A percentile compares a stretch with the other conserved stretches of the same genome.
Conservation (phyloP, 805 yeast genomes). For the Soucietia sequanensis region DNA sequence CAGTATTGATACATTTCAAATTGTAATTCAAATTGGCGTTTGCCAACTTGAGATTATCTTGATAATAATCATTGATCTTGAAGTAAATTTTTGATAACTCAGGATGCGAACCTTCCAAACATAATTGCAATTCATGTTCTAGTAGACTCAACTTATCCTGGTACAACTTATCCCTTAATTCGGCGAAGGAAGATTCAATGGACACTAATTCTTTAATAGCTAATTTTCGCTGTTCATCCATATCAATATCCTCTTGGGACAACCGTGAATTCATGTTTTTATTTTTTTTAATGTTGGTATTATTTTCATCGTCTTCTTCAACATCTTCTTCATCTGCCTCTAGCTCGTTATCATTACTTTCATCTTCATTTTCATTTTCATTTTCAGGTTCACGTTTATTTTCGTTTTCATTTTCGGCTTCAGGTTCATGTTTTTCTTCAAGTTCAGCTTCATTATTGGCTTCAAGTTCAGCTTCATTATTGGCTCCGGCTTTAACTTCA, state of each 20-base stretch:
- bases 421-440: slow-evolving; percentile 9
- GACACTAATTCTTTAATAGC: slow-evolving; percentile 74
- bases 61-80: slow-evolving; percentile 71
- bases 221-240: slow-evolving; percentile 48
- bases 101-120: slow-evolving; percentile 89
- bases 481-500: slow-evolving; percentile 9
- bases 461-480: slow-evolving; percentile 11
- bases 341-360: slow-evolving; percentile 12
- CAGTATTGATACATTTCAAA: slow-evolving; percentile 72
- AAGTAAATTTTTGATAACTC: slow-evolving; percentile 72
- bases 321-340: slow-evolving; percentile 12
- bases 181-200: slow-evolving; percentile 85
- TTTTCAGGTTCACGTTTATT: slow-evolving; percentile 11
- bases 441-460: slow-evolving; percentile 10
- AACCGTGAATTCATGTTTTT: too few species aligned
- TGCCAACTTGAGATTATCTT: slow-evolving; percentile 56
- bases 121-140: slow-evolving; percentile 81
- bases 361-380: slow-evolving; percentile 10
- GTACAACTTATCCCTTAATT: slow-evolving; percentile 77
- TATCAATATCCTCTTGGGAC: slow-evolving; percentile 15
- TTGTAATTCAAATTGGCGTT: slow-evolving; percentile 52
- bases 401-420: slow-evolving; percentile 11
- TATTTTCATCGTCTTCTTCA: slow-evolving; percentile 11
- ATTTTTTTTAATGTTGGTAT: slow-evolving; percentile 9
- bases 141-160: slow-evolving; percentile 76